Evolutionary conservation across 768 basidiomycete species (phyloP), one percentile per base, ranked within the genome.

Genomic region (Rhizopogon rudus): DNA sequence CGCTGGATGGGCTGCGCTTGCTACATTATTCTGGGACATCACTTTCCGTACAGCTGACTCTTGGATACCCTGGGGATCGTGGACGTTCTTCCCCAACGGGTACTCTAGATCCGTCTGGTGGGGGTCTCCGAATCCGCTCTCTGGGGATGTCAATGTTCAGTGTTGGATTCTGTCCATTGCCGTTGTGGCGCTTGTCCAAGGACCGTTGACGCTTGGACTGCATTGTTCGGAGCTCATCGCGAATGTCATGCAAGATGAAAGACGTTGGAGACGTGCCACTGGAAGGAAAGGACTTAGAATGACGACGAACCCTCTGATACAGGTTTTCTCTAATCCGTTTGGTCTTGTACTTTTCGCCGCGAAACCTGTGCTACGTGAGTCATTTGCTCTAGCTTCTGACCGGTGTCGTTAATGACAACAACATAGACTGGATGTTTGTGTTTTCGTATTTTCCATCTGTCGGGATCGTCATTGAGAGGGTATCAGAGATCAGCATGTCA

Each of bases 361-460:
- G 22, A 69, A 68, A 29, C 65, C 67, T 7, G 13, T 67, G 14
- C 35, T 68, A 13, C 67, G 65, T 69, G 42, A 58, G 67, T 61
- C 12, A 20, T 48, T 22, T 31, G 13, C 13, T 9, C 31, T 33
- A 3, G 1, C n/a, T 6, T 31, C 28, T 35, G 9, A n/a, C 22
- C 10, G 12, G 16, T 37, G 20, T 40, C 22, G 13, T 29, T 48
- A 25, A 25, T 7, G 37, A 31, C 53, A n/a, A 55, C 42, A 13
- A 33, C 20, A 8, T 44, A 69, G 67, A 69, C 45, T 67, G 67
- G 69, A 67, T 71, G 68, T 63, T 71, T 39, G 67, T 65, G 8
- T 62, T 69, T 29, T 62, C 65, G 5, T 60, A 71, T 35, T 57
- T 45, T 53, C 57, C 61, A 33, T 46, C 55, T 1, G 59, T 59